Evolutionary conservation across 768 basidiomycete species (phyloP).

Genomic region (Pleurotus sapidus): DNA sequence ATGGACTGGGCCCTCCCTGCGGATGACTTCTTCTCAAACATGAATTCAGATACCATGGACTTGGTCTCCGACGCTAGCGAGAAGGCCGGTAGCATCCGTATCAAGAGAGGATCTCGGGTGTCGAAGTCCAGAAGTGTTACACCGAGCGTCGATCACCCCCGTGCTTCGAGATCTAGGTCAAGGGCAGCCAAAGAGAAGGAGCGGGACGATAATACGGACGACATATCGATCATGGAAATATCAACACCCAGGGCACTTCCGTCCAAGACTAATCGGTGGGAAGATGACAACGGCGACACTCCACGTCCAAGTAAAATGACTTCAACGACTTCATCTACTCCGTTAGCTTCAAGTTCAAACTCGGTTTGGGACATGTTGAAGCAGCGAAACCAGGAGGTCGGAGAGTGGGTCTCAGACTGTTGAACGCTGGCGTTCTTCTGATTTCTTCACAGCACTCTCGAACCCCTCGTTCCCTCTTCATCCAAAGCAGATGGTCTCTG

Average conservation of each 20-base stretch:
- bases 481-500: not conserved
- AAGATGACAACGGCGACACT: not conserved
- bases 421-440: too few species aligned
- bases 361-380: not conserved
- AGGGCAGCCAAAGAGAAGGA: too few species aligned
- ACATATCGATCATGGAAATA: too few species aligned
- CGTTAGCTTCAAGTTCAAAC: not conserved
- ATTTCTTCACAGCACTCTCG: too few species aligned
- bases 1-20: not conserved
- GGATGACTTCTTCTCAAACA: too few species aligned
- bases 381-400: not conserved
- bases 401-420: too few species aligned
- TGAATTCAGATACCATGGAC: not conserved
- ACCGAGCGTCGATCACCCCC: too few species aligned
- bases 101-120: too few species aligned
- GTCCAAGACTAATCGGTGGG: not conserved
- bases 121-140: too few species aligned
- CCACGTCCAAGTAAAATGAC: not conserved
- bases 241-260: not conserved
- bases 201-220: too few species aligned
- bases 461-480: not conserved
- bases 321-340: not conserved
- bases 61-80: not conserved
- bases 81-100: not conserved
- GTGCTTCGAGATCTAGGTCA: too few species aligned